A percentile compares a stretch with the other conserved stretches of the same genome.
Evolutionary conservation across 768 basidiomycete genomes (phyloP).

Genomic region (Saitozyma sp.): DNA sequence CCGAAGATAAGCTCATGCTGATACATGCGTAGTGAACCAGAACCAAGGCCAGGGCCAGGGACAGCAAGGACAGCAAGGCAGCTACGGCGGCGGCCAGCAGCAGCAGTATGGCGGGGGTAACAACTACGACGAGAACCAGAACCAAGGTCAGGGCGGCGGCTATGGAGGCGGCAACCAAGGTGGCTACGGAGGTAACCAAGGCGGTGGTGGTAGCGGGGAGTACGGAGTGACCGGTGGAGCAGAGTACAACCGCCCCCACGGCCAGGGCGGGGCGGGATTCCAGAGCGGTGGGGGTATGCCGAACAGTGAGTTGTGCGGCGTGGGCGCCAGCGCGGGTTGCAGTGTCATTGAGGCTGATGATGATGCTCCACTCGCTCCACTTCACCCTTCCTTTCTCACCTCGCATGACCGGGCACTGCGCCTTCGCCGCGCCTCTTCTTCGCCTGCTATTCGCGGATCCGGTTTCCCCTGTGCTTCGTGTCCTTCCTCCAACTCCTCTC

Average conservation of each 20-base stretch:
- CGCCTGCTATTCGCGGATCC: too few relatives aligned
- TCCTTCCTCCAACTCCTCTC: too few relatives aligned
- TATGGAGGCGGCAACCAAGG: not conserved
- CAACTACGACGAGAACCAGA: slow-evolving; percentile 31
- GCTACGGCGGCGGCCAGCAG: slow-evolving; percentile 15
- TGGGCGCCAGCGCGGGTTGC: too few relatives aligned
- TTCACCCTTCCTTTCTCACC: too few relatives aligned
- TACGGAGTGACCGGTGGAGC: slow-evolving; percentile 26
- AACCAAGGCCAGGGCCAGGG: slow-evolving; percentile 17
- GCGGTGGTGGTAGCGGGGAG: slow-evolving; percentile 13
- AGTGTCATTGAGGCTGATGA: too few relatives aligned
- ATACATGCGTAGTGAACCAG: slow-evolving; percentile 7
- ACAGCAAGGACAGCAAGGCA: slow-evolving; percentile 3
- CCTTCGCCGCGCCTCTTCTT: too few relatives aligned
- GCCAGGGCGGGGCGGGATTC: slow-evolving; percentile 30
- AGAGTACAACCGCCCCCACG: slow-evolving; percentile 38
- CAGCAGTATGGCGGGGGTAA: slow-evolving; percentile 7
- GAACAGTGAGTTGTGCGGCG: slow-evolving; percentile 20
- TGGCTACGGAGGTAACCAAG: slow-evolving; percentile 12
- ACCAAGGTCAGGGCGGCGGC: slow-evolving; percentile 18
- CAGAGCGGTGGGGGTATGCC: slow-evolving; percentile 26
- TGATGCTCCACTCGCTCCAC: too few relatives aligned
- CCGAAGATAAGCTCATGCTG: not conserved
- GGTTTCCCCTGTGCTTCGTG: too few relatives aligned
- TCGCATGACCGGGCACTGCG: too few relatives aligned